Percentiles rank a stretch among this genome's conserved stretches.
phyloP scores from a whole-genome alignment of 192 early-diverging fungal species.

The Gonapodya sp. region DNA sequence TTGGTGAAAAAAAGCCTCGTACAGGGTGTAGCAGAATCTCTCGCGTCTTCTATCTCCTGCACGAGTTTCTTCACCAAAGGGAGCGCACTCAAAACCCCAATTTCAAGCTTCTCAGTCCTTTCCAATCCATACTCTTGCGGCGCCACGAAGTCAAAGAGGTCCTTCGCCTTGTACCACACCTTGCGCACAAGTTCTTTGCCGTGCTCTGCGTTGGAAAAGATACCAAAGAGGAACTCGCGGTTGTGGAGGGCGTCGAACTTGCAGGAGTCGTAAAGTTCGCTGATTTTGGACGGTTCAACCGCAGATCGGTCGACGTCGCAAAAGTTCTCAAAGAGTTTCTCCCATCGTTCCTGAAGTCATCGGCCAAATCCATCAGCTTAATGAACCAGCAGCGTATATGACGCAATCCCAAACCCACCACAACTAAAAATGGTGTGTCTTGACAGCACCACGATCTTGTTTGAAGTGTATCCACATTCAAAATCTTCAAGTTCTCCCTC shows the following conservation, averaged over 20 bases:
- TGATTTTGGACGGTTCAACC: constrained; percentile 22
- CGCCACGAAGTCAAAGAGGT: constrained; percentile 86
- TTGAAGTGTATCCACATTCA: constrained; percentile 55
- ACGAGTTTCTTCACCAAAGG: constrained; percentile 73
- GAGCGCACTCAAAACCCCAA: constrained; percentile 68
- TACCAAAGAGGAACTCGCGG: constrained; percentile 68
- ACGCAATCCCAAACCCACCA: constrained; percentile 15
- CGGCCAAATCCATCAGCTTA: constrained; percentile 1
- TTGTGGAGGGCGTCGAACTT: constrained; percentile 98
- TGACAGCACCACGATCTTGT: constrained; percentile 82
- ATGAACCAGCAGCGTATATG: too few relatives aligned
- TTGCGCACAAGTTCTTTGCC: constrained; percentile 41
- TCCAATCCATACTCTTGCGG: constrained; percentile 90
- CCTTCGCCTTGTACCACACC: constrained; percentile 73
- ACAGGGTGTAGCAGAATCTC: constrained; percentile 37
- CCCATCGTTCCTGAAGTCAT: constrained; percentile 76
- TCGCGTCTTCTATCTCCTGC: constrained; percentile 56
- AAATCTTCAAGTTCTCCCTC: constrained; percentile 60
- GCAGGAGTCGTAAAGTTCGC: constrained; percentile 61
- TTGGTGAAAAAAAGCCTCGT: constrained; percentile 92
- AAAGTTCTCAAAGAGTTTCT: constrained; percentile 90
- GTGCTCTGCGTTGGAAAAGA: constrained; percentile 11
- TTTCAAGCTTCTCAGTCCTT: constrained; percentile 69
- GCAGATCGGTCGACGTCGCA: constrained; percentile 40
- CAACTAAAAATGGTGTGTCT: constrained; percentile 73